phyloP scores from a whole-genome alignment of 2,329 filamentous ascomycete genomes.

The Calonectria fujianensis region DNA sequence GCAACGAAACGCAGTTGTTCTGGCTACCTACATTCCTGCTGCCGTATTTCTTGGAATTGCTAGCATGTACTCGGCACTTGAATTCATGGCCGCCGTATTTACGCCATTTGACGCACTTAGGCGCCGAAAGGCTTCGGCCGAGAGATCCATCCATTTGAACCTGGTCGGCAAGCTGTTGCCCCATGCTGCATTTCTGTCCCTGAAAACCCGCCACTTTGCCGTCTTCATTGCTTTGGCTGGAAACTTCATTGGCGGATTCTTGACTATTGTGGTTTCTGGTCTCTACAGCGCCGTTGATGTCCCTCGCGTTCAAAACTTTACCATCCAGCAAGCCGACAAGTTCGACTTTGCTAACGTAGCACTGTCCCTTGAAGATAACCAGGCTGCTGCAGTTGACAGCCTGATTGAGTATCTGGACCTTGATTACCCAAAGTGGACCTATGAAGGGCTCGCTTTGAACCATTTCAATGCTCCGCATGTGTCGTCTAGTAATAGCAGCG shows the following conservation, averaged over 20 bases:
- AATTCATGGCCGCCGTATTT: slow-evolving; percentile 49
- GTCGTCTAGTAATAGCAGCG: slow-evolving; percentile 31
- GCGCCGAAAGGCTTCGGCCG: slow-evolving; percentile 44
- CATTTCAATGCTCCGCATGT: slow-evolving; percentile 39
- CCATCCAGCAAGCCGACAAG: slow-evolving; percentile 53
- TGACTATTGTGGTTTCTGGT: slow-evolving; percentile 50
- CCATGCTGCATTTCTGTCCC: slow-evolving; percentile 45
- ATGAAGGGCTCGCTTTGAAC: slow-evolving; percentile 55
- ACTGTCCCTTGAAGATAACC: slow-evolving; percentile 49
- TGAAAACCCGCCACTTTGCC: slow-evolving; percentile 50
- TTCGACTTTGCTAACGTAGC: slow-evolving; percentile 52
- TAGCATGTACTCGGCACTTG: slow-evolving; percentile 51
- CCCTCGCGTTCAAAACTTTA: slow-evolving; percentile 46
- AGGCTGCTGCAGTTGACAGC: slow-evolving; percentile 52
- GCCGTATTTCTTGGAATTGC: slow-evolving; percentile 44
- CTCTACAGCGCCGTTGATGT: slow-evolving; percentile 55
- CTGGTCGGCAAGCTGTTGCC: slow-evolving; percentile 50
- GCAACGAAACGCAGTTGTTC: slow-evolving; percentile 45
- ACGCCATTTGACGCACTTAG: slow-evolving; percentile 50
- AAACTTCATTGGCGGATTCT: slow-evolving; percentile 47
- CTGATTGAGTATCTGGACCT: slow-evolving; percentile 54
- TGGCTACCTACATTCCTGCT: slow-evolving; percentile 57
- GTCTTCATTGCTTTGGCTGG: slow-evolving; percentile 49
- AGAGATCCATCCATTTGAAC: slow-evolving; percentile 46
- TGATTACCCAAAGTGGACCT: slow-evolving; percentile 58